Evolutionary conservation across 2,329 filamentous ascomycete genomes (phyloP), one percentile per base, ranked within the genome.

Genomic region (Trematosphaeria pertusa): DNA sequence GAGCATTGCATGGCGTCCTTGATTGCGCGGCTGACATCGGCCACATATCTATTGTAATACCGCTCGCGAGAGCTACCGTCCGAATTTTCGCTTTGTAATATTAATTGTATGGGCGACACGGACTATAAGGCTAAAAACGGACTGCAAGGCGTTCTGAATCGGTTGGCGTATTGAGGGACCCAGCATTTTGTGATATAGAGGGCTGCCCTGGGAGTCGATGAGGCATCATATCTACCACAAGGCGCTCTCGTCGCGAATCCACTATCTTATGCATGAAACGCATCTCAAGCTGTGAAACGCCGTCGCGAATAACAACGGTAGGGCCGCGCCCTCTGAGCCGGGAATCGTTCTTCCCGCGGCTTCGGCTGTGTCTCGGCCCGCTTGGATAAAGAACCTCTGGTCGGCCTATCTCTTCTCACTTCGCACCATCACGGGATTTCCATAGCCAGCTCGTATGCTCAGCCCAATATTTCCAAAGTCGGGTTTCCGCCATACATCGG

Each of bases 1-100:
- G n/a, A 58, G 53, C 62, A 61, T 64, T 60, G 42, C 47, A 56
- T 52, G 61, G 60, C 57, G 59, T 58, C 48, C 46, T 39, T 42
- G 42, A 48, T 49, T 46, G 46, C 20, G 34, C 35, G 35, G 28
- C 30, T 38, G 24, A 43, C 32, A 42, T 33, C 11, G n/a, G 32
- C 22, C 26, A 34, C 54, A 48, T 51, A 42, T 41, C 35, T 48
- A 45, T 58, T 58, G 46, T 59, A 57, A 62, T 59, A 43, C 45
- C 20, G 46, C 43, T 46, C 43, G 42, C 33, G 34, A 35, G 31
- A 32, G 36, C 26, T 32, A 14, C 42, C 43, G 34, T 31, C 24
- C 36, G 42, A 41, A 36, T 11, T 35, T 34, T 34, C 21, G 37
- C 24, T 45, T 46, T 65, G 62, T 66, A 65, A 63, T 61, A 52